Base-by-base conservation (phyloP, 2,329 filamentous ascomycete species). In the Aaosphaeria arxii region DNA sequence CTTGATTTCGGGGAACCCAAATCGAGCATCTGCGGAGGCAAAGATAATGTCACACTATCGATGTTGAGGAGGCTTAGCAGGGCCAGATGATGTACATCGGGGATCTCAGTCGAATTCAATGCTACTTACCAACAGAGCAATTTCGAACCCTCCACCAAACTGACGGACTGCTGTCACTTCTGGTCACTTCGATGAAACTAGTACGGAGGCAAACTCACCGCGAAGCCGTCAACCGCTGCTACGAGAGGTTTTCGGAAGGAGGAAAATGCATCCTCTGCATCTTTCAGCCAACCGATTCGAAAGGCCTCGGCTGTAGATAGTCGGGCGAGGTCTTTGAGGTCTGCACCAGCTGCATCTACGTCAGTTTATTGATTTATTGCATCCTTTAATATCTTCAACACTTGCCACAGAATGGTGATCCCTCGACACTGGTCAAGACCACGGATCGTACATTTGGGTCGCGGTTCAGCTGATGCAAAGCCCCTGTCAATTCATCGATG, bases 1-100 rank as follows among this genome's bases (percentile, higher is more conserved):
- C 75, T 91, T 96, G 75, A 97, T 89, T 75, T 99, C 92, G 3
- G 92, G 92, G 74, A 96, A 92, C 6, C 92, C 94, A 67, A 99
- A 96, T 65, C 87, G 94, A 60, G 92, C 91, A 17, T 74, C 82
- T 45, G 85, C 78, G 3, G 88, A 91, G 75, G 88, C 91, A 78
- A 96, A 96, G 47, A 96, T 75, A 57, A 96, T 84, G 70, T 96
- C 91, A 63, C 54, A 53, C 54, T 55, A 45, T 24, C 17, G 30
- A 6, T 95, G 84, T 9, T 30, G 30, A 9, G 24, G 28, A 24
- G 17, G 40, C 9, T 53, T 39, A 52, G 41, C 31, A 33, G 24
- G 17, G 38, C 24, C 35, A 24, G 17, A 24, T 11, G 28, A 36
- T 9, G 33, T 13, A 36, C 13, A 13, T 13, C 33, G 33, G 33